A percentile compares a stretch with the other conserved stretches of the same genome.
Evolutionary conservation across 352 stramenopile genomes (phyloP).

Genomic region (Pythium sukuiense): DNA sequence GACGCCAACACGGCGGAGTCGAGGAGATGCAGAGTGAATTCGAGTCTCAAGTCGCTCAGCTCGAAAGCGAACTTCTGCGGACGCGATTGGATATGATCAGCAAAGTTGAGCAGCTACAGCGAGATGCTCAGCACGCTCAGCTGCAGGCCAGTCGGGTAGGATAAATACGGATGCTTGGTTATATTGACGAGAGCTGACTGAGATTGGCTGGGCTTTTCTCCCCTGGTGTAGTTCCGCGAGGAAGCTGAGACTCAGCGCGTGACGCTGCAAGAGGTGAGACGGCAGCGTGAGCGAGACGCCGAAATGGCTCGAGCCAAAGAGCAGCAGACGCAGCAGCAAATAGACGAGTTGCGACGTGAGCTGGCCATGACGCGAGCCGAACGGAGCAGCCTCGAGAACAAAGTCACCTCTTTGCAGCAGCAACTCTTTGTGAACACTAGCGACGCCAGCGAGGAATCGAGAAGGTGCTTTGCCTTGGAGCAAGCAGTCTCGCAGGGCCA

Average conservation of each 20-base stretch:
- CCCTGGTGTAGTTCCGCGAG: constrained; percentile 23
- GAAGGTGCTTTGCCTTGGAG: constrained; percentile 2
- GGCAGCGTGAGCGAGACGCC: constrained; percentile 37
- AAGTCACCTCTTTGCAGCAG: background rate
- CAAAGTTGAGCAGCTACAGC: background rate
- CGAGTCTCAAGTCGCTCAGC: background rate
- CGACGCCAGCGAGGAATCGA: background rate
- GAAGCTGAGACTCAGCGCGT: constrained; percentile 40
- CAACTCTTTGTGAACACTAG: background rate
- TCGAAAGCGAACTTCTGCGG: constrained; percentile 10
- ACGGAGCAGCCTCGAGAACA: background rate
- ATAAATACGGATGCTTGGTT: background rate
- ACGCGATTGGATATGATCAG: background rate
- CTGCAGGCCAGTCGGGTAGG: constrained; percentile 42
- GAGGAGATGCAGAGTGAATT: constrained; percentile 1
- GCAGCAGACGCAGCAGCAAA: constrained; percentile 17
- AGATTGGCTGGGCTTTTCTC: background rate
- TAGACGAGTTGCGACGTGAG: constrained; percentile 8
- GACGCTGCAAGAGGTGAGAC: constrained; percentile 34
- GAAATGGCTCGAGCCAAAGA: constrained; percentile 11
- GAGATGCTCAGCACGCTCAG: constrained; percentile 15
- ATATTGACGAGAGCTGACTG: background rate
- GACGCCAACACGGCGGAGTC: constrained; percentile 31
- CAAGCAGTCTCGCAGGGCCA: background rate
- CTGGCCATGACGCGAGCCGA: background rate